These are phyloP conservation scores for Brassica incana DNA, from an alignment of 345 rosid species.

Conservation along the genomic window DNA sequence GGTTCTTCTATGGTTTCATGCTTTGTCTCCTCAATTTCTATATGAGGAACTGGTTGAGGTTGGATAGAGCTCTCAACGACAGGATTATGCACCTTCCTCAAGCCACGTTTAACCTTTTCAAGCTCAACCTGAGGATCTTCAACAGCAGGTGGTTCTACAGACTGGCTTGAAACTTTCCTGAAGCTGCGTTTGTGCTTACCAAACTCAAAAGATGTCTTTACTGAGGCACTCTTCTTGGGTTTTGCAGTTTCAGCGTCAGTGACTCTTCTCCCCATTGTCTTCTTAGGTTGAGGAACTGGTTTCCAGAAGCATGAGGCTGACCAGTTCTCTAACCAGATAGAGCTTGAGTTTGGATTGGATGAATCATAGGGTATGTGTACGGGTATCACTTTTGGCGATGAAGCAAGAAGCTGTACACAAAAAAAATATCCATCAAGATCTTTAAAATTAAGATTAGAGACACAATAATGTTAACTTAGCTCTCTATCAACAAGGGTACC, in stretches of 20 bases:
- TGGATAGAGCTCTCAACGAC: conserved; percentile 57
- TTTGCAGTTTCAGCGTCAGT: conserved; percentile 56
- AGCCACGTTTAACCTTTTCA: conserved; percentile 85
- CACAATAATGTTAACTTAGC: not conserved
- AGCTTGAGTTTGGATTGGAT: conserved; percentile 59
- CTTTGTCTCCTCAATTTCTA: conserved; percentile 57
- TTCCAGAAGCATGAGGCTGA: conserved; percentile 76
- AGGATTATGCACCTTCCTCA: conserved; percentile 88
- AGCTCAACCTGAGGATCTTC: conserved; percentile 84
- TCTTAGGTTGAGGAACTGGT: conserved; percentile 65
- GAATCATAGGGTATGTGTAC: conserved; percentile 53
- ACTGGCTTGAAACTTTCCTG: conserved; percentile 59
- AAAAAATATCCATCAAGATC: conserved; percentile 19
- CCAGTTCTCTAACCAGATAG: conserved; percentile 84
- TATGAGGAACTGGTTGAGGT: conserved; percentile 58
- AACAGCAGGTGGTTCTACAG: conserved; percentile 53
- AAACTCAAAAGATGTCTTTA: conserved; percentile 52
- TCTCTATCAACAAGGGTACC: conserved; percentile 45
- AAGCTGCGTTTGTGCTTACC: conserved; percentile 72
- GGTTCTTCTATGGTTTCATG: conserved; percentile 42
- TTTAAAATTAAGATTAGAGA: not conserved
- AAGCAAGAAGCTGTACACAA: conserved; percentile 65
- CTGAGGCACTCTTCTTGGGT: conserved; percentile 55
- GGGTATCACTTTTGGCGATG: conserved; percentile 69
- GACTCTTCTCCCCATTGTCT: conserved; percentile 34